These are phyloP conservation scores for Megacollybia marginata DNA, from an alignment of 768 basidiomycete genomes.

Conservation along the genomic window DNA sequence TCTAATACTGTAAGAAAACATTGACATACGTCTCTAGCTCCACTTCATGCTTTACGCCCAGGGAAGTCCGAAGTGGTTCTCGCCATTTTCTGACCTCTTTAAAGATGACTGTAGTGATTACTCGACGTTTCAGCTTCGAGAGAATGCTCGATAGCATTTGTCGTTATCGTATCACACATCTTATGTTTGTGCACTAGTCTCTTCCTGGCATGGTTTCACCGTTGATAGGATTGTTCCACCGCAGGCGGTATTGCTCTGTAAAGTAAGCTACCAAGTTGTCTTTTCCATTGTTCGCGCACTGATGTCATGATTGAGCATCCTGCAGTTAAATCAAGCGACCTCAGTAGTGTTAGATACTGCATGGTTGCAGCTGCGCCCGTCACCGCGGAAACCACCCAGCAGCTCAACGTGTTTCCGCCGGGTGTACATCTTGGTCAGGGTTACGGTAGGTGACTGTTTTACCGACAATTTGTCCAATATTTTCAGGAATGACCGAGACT, in stretches of 20 bases:
- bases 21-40: background rate
- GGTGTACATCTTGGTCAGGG: constrained; percentile 30
- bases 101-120: background rate
- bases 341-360: constrained; percentile 21
- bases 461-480: background rate
- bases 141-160: background rate
- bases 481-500: constrained; percentile 31
- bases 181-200: constrained; percentile 20
- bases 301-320: constrained; percentile 21
- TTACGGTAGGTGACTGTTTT: constrained; percentile 18
- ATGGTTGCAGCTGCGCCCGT: constrained; percentile 32
- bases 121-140: background rate
- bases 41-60: too few relatives aligned
- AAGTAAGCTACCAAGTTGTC: too few relatives aligned
- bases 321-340: constrained; percentile 23
- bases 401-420: constrained; percentile 24
- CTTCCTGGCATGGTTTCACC: background rate
- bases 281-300: too few relatives aligned
- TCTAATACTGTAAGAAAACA: background rate
- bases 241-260: constrained; percentile 32
- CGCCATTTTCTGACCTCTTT: background rate
- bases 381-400: constrained; percentile 23
- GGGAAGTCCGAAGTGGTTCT: background rate
- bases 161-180: constrained; percentile 9
- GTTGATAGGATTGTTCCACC: constrained; percentile 29